These are phyloP conservation scores for Backusella westeae DNA, from an alignment of 192 early-diverging fungal genomes.

Conservation along the genomic window DNA sequence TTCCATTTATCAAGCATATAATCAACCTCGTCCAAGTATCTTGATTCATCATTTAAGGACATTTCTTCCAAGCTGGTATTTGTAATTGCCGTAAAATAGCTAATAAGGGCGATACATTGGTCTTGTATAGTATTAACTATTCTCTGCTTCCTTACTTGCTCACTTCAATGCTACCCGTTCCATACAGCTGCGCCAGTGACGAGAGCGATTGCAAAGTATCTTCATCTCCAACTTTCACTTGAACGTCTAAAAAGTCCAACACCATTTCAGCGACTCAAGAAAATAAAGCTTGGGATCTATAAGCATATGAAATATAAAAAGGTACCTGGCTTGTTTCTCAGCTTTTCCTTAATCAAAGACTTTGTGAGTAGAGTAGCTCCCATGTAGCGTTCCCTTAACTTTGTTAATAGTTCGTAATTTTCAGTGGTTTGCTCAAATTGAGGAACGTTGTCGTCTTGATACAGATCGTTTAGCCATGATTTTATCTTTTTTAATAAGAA, in stretches of 20 bases:
- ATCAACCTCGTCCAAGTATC: neutral
- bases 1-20: conserved; percentile 4
- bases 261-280: neutral
- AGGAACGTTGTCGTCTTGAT: neutral
- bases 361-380: neutral
- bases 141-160: neutral
- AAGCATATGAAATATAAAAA: neutral
- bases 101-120: neutral
- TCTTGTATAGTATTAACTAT: neutral
- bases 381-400: neutral
- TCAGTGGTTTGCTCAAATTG: neutral
- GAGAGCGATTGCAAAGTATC: neutral
- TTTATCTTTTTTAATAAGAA: neutral
- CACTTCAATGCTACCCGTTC: neutral
- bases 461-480: neutral
- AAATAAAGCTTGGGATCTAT: neutral
- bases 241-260: neutral
- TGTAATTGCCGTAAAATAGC: neutral
- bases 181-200: neutral
- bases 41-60: neutral
- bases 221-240: neutral
- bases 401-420: neutral
- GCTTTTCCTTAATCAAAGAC: neutral
- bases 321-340: neutral
- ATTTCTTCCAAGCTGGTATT: neutral